phyloP scores from a whole-genome alignment of 768 basidiomycete genomes.

The Amanita pseudoporphyria region DNA sequence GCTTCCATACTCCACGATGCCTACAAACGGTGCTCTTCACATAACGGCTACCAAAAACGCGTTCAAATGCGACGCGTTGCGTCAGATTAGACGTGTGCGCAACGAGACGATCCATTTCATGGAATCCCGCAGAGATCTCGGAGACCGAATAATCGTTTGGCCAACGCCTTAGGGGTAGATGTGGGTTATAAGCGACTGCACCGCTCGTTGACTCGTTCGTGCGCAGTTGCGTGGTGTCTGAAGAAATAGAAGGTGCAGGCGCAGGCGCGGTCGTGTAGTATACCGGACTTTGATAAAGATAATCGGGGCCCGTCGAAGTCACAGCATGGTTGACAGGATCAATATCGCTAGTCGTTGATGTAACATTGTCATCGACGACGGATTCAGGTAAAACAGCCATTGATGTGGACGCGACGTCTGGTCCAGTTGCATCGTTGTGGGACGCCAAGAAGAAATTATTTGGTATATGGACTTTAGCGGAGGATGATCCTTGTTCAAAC shows the following conservation, averaged over 20 bases:
- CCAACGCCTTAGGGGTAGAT: constrained; percentile 64
- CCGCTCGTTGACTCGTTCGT: neutral
- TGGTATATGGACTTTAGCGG: constrained; percentile 21
- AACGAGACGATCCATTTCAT: constrained; percentile 34
- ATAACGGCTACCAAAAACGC: constrained; percentile 60
- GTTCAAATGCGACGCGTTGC: constrained; percentile 59
- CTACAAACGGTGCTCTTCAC: constrained; percentile 69
- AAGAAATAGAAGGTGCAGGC: constrained; percentile 6
- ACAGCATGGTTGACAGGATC: constrained; percentile 1
- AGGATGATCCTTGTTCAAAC: neutral
- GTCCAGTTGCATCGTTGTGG: constrained; percentile 8
- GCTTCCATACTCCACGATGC: constrained; percentile 59
- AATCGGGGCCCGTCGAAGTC: constrained; percentile 5
- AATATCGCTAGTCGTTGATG: neutral
- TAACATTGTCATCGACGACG: neutral
- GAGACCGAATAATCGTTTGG: constrained; percentile 68
- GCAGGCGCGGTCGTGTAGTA: constrained; percentile 13
- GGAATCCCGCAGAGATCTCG: constrained; percentile 55
- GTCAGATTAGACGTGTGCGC: constrained; percentile 36
- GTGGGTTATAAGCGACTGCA: constrained; percentile 40
- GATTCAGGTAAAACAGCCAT: neutral
- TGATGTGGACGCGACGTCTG: constrained; percentile 9
- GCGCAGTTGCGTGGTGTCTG: constrained; percentile 11
- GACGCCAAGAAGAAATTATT: constrained; percentile 22
- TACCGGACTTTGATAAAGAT: constrained; percentile 10